Conservation (phyloP, 2,329 filamentous ascomycete genomes). For the Cladosporium sp. region DNA sequence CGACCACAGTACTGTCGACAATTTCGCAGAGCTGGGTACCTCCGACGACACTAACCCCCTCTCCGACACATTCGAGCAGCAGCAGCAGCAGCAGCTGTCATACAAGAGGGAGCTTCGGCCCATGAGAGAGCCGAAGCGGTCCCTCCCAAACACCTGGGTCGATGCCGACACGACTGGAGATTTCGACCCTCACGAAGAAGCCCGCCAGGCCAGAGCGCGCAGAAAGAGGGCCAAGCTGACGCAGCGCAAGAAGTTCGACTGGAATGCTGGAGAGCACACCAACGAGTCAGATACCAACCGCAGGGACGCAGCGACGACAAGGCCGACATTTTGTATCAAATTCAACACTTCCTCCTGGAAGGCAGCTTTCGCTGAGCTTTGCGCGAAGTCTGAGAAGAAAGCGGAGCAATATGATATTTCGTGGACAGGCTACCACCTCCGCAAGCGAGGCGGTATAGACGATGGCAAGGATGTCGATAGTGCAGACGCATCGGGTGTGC, state of each 20-base stretch:
- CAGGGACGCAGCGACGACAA: background rate
- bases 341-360: background rate
- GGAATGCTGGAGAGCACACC: background rate
- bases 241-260: background rate
- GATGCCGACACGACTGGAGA: slow-evolving; percentile 40
- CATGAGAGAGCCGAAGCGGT: background rate
- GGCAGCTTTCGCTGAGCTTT: slow-evolving; percentile 1
- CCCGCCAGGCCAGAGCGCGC: slow-evolving; percentile 10
- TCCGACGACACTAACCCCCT: background rate
- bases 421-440: slow-evolving; percentile 19
- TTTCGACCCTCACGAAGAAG: slow-evolving; percentile 33
- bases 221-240: slow-evolving; percentile 1
- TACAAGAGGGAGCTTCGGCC: background rate
- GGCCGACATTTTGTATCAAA: background rate
- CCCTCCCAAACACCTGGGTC: background rate
- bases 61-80: background rate
- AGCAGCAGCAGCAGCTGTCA: background rate
- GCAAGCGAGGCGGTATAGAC: background rate
- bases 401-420: slow-evolving; percentile 13
- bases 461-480: background rate
- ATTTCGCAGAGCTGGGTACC: background rate
- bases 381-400: background rate
- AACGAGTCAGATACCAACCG: background rate
- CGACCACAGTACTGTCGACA: background rate
- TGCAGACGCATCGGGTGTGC: background rate